phyloP scores from a whole-genome alignment of 2,329 filamentous ascomycete species.

The Xylaria sp. region DNA sequence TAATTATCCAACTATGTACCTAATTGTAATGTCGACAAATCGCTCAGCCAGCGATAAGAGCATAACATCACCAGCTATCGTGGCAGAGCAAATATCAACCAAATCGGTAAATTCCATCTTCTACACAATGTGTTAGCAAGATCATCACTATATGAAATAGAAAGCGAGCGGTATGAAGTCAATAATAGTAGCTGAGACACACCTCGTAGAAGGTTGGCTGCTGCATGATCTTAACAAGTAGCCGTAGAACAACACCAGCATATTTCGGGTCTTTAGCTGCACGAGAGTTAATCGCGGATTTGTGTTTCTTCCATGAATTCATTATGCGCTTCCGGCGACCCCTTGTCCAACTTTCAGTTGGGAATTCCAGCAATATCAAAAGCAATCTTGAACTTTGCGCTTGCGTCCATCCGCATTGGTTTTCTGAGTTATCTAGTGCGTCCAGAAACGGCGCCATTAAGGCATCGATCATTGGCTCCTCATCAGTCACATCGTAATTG shows the following conservation, averaged over 20 bases:
- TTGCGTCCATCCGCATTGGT: conserved; percentile 44
- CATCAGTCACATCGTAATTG: conserved; percentile 45
- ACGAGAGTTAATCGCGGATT: conserved; percentile 38
- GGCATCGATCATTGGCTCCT: conserved; percentile 45
- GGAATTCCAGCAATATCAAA: conserved; percentile 45
- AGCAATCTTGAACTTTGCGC: conserved; percentile 42
- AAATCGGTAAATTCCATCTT: conserved; percentile 49
- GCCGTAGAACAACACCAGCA: conserved; percentile 42
- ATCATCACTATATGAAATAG: background rate
- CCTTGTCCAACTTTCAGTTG: conserved; percentile 46
- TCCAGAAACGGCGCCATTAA: conserved; percentile 46
- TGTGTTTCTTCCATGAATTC: conserved; percentile 49
- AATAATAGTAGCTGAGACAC: conserved; percentile 17
- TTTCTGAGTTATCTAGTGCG: conserved; percentile 40
- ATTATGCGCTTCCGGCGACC: conserved; percentile 50
- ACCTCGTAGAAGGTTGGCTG: conserved; percentile 52
- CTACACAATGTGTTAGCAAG: conserved; percentile 39
- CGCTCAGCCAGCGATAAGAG: conserved; percentile 42
- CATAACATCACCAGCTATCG: conserved; percentile 34
- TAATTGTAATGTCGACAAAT: conserved; percentile 46
- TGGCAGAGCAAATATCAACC: conserved; percentile 42
- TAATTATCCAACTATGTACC: conserved; percentile 37
- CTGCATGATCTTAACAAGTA: conserved; percentile 47
- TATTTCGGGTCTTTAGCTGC: conserved; percentile 42
- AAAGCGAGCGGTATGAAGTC: background rate